phyloP scores from a whole-genome alignment of 495 filamentous ascomycete species.

The Penicillium herquei region DNA sequence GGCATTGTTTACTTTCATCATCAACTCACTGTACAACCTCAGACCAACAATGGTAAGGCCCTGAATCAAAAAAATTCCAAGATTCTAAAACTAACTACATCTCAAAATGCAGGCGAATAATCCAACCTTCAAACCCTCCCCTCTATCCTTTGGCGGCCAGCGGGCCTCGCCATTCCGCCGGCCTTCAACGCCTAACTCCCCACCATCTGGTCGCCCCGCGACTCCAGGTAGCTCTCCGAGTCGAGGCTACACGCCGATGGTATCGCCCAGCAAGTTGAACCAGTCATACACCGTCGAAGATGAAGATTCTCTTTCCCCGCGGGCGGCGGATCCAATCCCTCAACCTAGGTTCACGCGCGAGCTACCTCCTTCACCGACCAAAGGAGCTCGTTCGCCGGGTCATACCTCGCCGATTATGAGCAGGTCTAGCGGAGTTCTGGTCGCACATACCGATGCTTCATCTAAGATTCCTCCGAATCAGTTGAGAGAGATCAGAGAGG shows the following conservation, averaged over 20 bases:
- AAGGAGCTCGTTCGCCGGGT: constrained; percentile 33
- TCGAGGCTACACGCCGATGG: constrained; percentile 41
- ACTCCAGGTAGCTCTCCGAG: constrained; percentile 47
- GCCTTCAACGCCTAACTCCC: constrained; percentile 50
- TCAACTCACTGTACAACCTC: not conserved
- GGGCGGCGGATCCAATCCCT: constrained; percentile 30
- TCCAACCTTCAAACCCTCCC: constrained; percentile 66
- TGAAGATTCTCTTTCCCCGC: constrained; percentile 25
- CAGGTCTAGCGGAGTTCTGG: constrained; percentile 23
- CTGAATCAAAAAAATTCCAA: not conserved
- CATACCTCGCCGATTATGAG: constrained; percentile 27
- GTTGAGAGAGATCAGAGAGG: constrained; percentile 74
- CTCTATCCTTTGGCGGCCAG: constrained; percentile 65
- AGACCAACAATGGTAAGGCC: not conserved
- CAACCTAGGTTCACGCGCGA: constrained; percentile 43
- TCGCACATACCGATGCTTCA: constrained; percentile 49
- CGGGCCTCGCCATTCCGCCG: constrained; percentile 75
- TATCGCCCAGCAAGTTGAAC: constrained; percentile 49
- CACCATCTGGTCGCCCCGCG: constrained; percentile 37
- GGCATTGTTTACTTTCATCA: not conserved
- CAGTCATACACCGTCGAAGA: constrained; percentile 49
- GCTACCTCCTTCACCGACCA: constrained; percentile 43
- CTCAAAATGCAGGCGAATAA: constrained; percentile 30
- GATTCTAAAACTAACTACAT: not conserved
- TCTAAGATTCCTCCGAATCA: constrained; percentile 64